phyloP scores from a whole-genome alignment of 805 yeast genomes.

The Cyberlindnera mississippiensis region DNA sequence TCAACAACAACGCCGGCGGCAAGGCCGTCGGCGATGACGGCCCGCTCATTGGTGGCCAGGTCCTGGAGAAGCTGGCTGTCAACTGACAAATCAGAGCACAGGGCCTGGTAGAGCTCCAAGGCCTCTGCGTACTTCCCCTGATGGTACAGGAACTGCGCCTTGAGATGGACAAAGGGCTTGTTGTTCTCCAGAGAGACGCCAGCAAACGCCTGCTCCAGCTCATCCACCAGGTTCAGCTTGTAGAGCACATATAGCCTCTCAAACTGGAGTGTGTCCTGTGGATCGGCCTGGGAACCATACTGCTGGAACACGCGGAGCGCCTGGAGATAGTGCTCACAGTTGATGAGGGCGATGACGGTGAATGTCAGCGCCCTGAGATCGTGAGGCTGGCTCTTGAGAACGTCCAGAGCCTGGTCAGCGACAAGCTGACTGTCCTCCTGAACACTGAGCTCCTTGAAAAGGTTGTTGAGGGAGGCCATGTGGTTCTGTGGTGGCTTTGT shows the following conservation, averaged over 20 bases:
- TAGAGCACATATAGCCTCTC: constrained; percentile 64
- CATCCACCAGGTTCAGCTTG: constrained; percentile 40
- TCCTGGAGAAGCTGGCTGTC: constrained; percentile 34
- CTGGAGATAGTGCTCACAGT: constrained; percentile 55
- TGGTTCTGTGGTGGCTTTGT: not conserved
- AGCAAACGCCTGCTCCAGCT: constrained; percentile 27
- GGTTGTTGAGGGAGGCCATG: constrained; percentile 25
- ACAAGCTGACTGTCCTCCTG: constrained; percentile 22
- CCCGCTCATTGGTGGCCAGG: constrained; percentile 64
- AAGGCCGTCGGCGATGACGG: constrained; percentile 50
- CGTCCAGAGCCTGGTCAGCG: constrained; percentile 25
- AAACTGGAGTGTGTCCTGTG: constrained; percentile 36
- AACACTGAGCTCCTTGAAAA: constrained; percentile 26
- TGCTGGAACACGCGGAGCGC: constrained; percentile 43
- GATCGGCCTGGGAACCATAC: constrained; percentile 30
- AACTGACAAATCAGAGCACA: constrained; percentile 39
- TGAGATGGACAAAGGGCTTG: constrained; percentile 44
- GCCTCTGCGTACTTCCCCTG: constrained; percentile 49
- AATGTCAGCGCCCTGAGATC: constrained; percentile 35
- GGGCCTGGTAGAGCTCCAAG: constrained; percentile 44
- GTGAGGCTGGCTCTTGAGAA: constrained; percentile 26
- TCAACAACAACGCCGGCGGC: constrained; percentile 12
- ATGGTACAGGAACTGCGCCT: constrained; percentile 51
- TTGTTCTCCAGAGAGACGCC: constrained; percentile 19
- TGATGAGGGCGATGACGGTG: constrained; percentile 59